These are phyloP conservation scores for Solanum chacoense DNA, from an alignment of 305 asterid species.

Conservation along the genomic window DNA sequence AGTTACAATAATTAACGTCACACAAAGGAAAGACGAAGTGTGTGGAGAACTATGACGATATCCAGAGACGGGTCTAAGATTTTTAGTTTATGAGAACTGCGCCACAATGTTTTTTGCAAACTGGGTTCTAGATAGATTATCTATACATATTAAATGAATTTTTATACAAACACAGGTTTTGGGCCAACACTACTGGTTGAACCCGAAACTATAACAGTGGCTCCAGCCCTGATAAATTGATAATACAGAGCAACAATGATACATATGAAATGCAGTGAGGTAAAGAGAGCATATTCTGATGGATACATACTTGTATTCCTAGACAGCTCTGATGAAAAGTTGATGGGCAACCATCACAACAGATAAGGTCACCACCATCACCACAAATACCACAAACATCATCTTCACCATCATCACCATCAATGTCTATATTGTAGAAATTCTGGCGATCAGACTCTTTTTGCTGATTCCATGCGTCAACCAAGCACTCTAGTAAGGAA, in stretches of 20 bases:
- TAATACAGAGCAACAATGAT: not conserved
- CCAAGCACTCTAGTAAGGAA: conserved; percentile 80
- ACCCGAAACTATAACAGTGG: not conserved
- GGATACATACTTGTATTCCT: conserved; percentile 52
- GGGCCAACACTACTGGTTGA: not conserved
- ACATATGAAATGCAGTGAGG: not conserved
- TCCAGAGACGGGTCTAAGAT: not conserved
- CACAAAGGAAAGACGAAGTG: not conserved
- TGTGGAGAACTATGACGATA: not conserved
- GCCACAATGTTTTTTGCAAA: not conserved
- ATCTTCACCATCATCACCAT: conserved; percentile 87
- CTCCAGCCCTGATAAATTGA: not conserved
- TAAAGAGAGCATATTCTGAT: conserved; percentile 2
- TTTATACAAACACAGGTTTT: not conserved
- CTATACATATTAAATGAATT: not conserved
- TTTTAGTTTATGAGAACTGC: not conserved
- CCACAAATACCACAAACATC: conserved; percentile 91
- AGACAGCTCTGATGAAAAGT: conserved; percentile 91
- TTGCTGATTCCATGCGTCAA: conserved; percentile 91
- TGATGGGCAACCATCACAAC: conserved; percentile 98
- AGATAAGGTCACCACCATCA: conserved; percentile 95
- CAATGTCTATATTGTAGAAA: conserved; percentile 46
- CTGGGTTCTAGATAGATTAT: not conserved
- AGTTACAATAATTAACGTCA: not conserved
- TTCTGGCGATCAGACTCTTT: conserved; percentile 45